Conservation (phyloP, 495 filamentous ascomycete species). For the Tetracladium setigerum region DNA sequence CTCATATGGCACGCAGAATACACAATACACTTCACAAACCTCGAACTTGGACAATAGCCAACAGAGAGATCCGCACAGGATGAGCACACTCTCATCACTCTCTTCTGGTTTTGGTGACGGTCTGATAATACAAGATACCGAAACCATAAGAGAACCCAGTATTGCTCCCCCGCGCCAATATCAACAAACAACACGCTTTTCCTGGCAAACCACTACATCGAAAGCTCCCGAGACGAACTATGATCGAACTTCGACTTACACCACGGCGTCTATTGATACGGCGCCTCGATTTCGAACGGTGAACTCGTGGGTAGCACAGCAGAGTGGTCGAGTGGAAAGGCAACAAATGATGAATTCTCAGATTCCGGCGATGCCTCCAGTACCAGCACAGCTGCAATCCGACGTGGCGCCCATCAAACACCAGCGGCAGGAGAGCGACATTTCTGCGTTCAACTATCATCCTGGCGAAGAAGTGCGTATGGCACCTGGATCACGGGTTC, state of each 20-base stretch:
- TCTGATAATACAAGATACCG: constrained; percentile 32
- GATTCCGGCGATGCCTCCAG: constrained; percentile 13
- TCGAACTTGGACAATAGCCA: constrained; percentile 25
- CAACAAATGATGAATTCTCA: constrained; percentile 4
- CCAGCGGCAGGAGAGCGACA: constrained; percentile 16
- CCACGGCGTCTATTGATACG: constrained; percentile 31
- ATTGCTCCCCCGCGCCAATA: constrained; percentile 3
- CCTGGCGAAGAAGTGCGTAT: constrained; percentile 17
- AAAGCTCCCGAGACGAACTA: not conserved
- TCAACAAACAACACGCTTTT: constrained; percentile 9
- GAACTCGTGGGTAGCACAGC: constrained; percentile 55
- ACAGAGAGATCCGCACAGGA: constrained; percentile 25
- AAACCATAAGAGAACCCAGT: constrained; percentile 1
- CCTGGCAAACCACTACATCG: constrained; percentile 13
- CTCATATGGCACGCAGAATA: constrained; percentile 9
- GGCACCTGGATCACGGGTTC: constrained; percentile 13
- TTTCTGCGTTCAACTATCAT: constrained; percentile 16
- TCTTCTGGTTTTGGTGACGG: constrained; percentile 49
- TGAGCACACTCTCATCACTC: constrained; percentile 40
- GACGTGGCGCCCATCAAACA: not conserved
- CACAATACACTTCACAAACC: constrained; percentile 4
- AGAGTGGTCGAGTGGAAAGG: constrained; percentile 23
- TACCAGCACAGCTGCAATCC: constrained; percentile 9
- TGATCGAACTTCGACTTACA: constrained; percentile 30
- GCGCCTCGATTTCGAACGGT: constrained; percentile 49